A percentile compares a stretch with the other conserved stretches of the same genome.
Evolutionary conservation across 495 filamentous ascomycete genomes (phyloP).

Genomic region (Amphirosellinia nigrospora): DNA sequence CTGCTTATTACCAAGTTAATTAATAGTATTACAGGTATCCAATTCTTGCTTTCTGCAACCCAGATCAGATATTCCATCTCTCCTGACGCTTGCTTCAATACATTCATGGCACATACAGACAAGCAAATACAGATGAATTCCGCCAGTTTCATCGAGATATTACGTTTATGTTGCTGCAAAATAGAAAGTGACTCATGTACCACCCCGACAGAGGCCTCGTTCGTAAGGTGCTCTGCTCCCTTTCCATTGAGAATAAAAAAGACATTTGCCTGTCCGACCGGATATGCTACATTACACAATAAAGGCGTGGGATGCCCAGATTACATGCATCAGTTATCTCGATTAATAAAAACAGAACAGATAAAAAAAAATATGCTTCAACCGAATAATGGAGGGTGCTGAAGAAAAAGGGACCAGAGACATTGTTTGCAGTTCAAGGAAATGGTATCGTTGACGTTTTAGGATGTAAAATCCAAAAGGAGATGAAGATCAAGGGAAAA

Average conservation of each 20-base stretch:
- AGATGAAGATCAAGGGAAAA: not conserved
- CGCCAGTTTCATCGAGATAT: not conserved
- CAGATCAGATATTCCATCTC: slow-evolving; percentile 6
- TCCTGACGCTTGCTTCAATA: slow-evolving; percentile 3
- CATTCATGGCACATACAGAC: slow-evolving; percentile 19
- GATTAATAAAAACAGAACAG: not conserved
- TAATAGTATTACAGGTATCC: slow-evolving; percentile 20
- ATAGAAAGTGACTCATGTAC: slow-evolving; percentile 4
- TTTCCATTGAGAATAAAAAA: slow-evolving; percentile 3
- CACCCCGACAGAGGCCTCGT: slow-evolving; percentile 2
- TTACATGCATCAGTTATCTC: slow-evolving; percentile 15
- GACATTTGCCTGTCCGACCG: not conserved
- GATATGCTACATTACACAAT: slow-evolving; percentile 29
- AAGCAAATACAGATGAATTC: not conserved
- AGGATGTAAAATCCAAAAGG: not conserved
- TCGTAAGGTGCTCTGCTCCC: slow-evolving; percentile 6
- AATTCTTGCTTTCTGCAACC: not conserved
- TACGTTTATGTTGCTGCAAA: not conserved
- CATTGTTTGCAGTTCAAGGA: not conserved
- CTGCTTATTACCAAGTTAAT: not conserved
- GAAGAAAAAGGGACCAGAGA: not conserved
- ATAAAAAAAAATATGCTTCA: slow-evolving; percentile 4
- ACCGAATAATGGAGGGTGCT: not conserved
- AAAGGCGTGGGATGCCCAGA: slow-evolving; percentile 10
- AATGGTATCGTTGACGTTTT: slow-evolving; percentile 22